Percentiles rank a stretch among this genome's conserved stretches.
phyloP scores from a whole-genome alignment of 148 eudicot species.

The Hydrangea macrophylla region DNA sequence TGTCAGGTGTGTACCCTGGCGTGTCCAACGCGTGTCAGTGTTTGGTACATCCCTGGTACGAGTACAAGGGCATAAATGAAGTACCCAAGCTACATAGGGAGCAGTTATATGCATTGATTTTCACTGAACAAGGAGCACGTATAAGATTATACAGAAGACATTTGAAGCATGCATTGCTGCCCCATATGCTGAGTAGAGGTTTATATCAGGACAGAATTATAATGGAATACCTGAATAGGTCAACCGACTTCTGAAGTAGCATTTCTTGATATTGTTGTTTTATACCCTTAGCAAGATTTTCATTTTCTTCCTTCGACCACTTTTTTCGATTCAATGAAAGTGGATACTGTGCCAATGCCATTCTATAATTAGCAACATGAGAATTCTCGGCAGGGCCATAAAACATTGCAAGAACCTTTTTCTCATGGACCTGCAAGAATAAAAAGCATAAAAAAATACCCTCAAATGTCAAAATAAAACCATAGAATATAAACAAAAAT shows the following conservation, averaged over 20 bases:
- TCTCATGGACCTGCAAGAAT: slow-evolving; percentile 40
- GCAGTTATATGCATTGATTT: too few relatives aligned
- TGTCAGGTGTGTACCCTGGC: too few relatives aligned
- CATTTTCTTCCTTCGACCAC: slow-evolving; percentile 65
- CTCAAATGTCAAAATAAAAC: neutral
- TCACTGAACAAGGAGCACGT: neutral
- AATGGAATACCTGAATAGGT: slow-evolving; percentile 40
- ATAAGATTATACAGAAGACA: neutral
- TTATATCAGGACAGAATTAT: neutral
- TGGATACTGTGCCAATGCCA: slow-evolving; percentile 48
- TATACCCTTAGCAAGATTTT: slow-evolving; percentile 66
- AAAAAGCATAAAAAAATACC: neutral
- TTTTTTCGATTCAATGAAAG: slow-evolving; percentile 43
- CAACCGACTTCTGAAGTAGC: slow-evolving; percentile 45
- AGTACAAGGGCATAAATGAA: too few relatives aligned
- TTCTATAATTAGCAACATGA: slow-evolving; percentile 57
- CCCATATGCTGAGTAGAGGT: neutral
- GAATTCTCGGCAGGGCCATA: slow-evolving; percentile 78
- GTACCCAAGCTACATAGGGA: too few relatives aligned
- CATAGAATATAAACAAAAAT: neutral
- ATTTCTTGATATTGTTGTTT: slow-evolving; percentile 66
- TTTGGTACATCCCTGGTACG: too few relatives aligned
- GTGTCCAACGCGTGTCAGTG: too few relatives aligned
- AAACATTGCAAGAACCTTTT: slow-evolving; percentile 37
- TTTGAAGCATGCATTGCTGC: neutral